Evolutionary conservation across 306 rosid species (phyloP).

Genomic region (Dryas octopetala): DNA sequence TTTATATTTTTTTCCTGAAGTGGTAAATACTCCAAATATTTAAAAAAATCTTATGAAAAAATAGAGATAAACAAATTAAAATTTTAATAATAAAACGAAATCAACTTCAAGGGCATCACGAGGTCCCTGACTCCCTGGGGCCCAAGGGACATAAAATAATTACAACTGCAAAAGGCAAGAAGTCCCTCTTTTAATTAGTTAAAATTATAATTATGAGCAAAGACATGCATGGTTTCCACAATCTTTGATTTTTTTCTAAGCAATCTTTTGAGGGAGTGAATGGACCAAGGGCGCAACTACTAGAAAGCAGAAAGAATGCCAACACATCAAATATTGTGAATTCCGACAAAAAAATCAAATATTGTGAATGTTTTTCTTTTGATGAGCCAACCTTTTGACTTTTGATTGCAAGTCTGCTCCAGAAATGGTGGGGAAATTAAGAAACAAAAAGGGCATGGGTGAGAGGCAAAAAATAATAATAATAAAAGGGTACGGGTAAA

Average conservation of each 20-base stretch:
- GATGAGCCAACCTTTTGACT: conserved; percentile 21
- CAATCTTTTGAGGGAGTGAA: not conserved
- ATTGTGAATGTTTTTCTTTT: conserved; percentile 16
- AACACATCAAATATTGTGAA: conserved; percentile 18
- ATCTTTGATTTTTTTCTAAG: conserved; percentile 4
- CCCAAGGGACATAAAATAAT: no score
- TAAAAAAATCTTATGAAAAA: no score
- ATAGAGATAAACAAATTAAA: no score
- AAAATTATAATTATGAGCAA: not conserved
- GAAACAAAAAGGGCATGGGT: no score
- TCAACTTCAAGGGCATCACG: no score
- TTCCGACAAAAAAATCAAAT: conserved; percentile 10
- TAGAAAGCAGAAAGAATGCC: conserved; percentile 23
- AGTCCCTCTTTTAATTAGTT: not conserved
- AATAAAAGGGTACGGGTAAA: no score
- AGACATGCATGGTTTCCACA: not conserved
- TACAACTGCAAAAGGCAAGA: not conserved
- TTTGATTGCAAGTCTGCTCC: conserved; percentile 13
- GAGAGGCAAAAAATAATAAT: no score
- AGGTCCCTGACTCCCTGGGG: no score
- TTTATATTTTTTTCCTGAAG: no score
- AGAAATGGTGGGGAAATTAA: conserved; percentile 11
- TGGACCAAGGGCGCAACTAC: conserved; percentile 29
- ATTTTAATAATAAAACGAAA: no score
- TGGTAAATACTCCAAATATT: no score